Percentiles rank a stretch among this genome's conserved stretches.
These are phyloP conservation scores for Alternaria arbusti DNA, from an alignment of 2,329 filamentous ascomycete species.

Conservation along the genomic window DNA sequence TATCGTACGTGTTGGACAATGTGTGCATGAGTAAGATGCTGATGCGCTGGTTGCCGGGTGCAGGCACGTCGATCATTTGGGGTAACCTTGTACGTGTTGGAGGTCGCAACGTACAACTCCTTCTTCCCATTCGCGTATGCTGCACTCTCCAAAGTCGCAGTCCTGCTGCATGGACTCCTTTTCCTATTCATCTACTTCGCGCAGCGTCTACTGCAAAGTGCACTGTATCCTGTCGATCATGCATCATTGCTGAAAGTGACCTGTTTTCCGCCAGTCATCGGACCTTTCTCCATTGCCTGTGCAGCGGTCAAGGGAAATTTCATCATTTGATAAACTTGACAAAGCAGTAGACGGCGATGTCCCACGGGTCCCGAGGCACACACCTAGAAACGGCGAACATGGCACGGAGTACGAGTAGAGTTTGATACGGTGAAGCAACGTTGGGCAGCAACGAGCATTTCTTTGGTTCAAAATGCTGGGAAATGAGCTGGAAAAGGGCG, in stretches of 20 bases:
- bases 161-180: neutral
- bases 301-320: neutral
- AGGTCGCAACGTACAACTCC: neutral
- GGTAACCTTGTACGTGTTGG: neutral
- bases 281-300: neutral
- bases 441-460: constrained; percentile 2
- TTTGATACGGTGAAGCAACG: constrained; percentile 2
- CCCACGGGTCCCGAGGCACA: neutral
- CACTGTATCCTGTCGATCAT: neutral
- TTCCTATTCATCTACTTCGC: neutral
- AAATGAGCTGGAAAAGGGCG: neutral
- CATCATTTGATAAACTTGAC: neutral
- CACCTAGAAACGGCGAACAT: neutral
- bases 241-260: neutral
- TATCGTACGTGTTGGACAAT: neutral
- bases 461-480: neutral
- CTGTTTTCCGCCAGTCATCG: neutral
- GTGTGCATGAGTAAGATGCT: constrained; percentile 1
- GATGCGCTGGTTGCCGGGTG: neutral
- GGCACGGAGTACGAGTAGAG: neutral
- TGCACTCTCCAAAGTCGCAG: neutral
- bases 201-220: neutral
- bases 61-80: neutral
- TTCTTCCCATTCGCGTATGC: neutral
- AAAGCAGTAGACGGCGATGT: neutral